phyloP scores from a whole-genome alignment of 179 eudicot species.

The Drosera spatulata region DNA sequence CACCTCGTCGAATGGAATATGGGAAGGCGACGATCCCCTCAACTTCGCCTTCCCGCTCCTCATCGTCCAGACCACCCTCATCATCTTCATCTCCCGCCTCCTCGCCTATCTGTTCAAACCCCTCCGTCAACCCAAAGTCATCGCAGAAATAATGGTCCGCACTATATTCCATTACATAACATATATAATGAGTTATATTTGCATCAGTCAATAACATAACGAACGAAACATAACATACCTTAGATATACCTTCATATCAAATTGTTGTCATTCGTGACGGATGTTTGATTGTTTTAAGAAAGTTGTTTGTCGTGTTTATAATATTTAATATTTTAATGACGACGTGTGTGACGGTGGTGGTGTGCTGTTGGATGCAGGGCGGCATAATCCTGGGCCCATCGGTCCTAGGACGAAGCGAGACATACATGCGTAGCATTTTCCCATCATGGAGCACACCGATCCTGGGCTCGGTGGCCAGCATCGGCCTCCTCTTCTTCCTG shows the following conservation, averaged over 20 bases:
- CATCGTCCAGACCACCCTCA: conserved; percentile 13
- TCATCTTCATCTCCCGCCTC: conserved; percentile 12
- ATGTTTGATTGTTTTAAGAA: no score
- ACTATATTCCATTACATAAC: not conserved
- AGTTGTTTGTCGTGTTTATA: no score
- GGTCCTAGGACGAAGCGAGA: conserved; percentile 8
- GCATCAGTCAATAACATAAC: no score
- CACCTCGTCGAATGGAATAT: conserved; percentile 11
- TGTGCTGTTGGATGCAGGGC: conserved; percentile 4
- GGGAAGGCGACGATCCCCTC: conserved; percentile 11
- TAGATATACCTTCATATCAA: no score
- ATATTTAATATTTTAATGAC: no score
- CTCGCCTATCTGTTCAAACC: conserved; percentile 15
- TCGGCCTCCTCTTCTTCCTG: conserved; percentile 18
- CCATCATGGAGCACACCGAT: conserved; percentile 17
- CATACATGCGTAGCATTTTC: conserved; percentile 6
- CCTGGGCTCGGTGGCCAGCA: conserved; percentile 12
- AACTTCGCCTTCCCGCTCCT: conserved; percentile 14
- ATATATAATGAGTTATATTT: not conserved
- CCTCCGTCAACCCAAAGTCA: conserved; percentile 19
- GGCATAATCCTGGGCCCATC: conserved; percentile 18
- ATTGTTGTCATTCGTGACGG: no score
- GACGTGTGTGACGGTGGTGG: no score
- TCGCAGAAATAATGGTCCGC: conserved; percentile 17
- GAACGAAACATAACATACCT: no score